phyloP scores from a whole-genome alignment of 306 rosid species.

The barrel medic (Medicago truncatula) region DNA sequence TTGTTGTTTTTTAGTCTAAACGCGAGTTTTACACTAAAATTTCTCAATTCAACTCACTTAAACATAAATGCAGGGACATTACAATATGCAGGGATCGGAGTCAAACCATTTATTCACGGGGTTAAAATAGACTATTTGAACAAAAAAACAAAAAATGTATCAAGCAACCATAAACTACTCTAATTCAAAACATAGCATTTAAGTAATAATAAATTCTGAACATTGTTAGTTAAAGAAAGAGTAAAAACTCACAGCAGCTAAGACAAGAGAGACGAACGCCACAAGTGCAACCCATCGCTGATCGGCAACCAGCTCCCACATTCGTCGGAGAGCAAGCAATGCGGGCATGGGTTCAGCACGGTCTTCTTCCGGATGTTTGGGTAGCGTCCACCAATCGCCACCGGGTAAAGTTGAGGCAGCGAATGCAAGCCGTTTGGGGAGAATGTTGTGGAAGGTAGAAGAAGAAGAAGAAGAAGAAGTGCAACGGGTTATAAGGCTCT shows the following conservation, averaged over 20 bases:
- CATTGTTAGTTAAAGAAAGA: no score
- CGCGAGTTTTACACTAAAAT: background rate
- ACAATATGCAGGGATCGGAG: no score
- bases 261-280: constrained; percentile 53
- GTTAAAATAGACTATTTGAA: no score
- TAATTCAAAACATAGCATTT: no score
- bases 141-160: no score
- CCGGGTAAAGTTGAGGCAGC: background rate
- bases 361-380: constrained; percentile 38
- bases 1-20: no score
- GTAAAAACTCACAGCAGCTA: constrained; percentile 57
- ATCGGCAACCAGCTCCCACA: constrained; percentile 63
- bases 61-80: no score
- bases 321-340: constrained; percentile 52
- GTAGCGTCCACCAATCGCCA: constrained; percentile 54
- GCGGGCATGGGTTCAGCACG: constrained; percentile 43
- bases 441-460: constrained; percentile 4
- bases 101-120: no score
- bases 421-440: constrained; percentile 27
- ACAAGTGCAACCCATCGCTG: constrained; percentile 52
- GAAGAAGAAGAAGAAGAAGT: constrained; percentile 7
- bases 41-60: background rate
- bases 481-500: background rate
- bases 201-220: no score
- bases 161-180: no score